Conservation (phyloP, 306 rosid species). For the Quercus parvula region DNA sequence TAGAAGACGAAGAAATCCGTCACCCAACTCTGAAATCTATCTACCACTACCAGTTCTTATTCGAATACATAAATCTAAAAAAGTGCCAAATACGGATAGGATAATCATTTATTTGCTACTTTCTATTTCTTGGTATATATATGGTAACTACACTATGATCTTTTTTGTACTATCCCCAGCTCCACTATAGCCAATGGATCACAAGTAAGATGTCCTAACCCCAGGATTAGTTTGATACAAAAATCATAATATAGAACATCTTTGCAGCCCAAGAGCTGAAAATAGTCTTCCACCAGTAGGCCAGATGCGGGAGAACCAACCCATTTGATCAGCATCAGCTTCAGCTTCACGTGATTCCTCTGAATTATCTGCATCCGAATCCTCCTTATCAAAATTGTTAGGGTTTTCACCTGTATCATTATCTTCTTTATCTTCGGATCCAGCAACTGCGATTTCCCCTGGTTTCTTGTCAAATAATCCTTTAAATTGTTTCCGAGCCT, state of each 20-base stretch:
- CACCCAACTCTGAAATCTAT: neutral
- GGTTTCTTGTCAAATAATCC: conserved; percentile 97
- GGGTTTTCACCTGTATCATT: conserved; percentile 38
- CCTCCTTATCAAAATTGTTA: conserved; percentile 34
- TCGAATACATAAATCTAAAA: neutral
- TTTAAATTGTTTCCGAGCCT: conserved; percentile 79
- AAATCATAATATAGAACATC: conserved; percentile 65
- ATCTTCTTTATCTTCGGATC: conserved; percentile 30
- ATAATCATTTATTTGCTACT: neutral
- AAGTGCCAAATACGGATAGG: neutral
- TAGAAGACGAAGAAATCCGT: neutral
- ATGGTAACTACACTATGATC: neutral
- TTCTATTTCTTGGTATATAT: neutral
- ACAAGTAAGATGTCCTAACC: neutral
- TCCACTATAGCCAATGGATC: neutral
- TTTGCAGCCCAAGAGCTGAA: conserved; percentile 55
- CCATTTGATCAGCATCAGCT: conserved; percentile 22
- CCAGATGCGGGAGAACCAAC: conserved; percentile 73
- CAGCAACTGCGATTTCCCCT: conserved; percentile 76
- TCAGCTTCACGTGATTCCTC: conserved; percentile 55
- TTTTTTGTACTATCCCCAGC: neutral
- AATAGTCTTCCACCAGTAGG: conserved; percentile 49
- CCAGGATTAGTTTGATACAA: neutral
- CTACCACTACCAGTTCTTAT: neutral
- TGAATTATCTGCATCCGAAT: conserved; percentile 37